Percentiles rank a stretch among this genome's conserved stretches.
Conservation (phyloP, 345 rosid genomes). For the Trapa incisa region DNA sequence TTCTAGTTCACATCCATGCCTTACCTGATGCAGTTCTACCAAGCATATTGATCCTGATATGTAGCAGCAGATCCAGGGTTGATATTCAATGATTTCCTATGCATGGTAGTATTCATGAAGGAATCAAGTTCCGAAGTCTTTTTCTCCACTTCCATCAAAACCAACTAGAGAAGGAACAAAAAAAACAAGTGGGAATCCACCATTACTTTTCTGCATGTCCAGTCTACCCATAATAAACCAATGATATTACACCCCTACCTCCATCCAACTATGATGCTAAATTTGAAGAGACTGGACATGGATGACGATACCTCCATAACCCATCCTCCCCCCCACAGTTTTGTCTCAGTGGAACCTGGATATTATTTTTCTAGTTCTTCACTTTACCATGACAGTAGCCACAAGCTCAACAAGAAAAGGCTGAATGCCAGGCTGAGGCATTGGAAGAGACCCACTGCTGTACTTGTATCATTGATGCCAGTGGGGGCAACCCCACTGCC, state of each 20-base stretch:
- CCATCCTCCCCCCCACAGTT: not conserved
- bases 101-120: not conserved
- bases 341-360: not conserved
- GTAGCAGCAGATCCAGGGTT: too few species aligned
- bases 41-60: too few species aligned
- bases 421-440: not conserved
- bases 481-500: conserved; percentile 2
- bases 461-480: not conserved
- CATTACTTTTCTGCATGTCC: not conserved
- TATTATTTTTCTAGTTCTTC: not conserved
- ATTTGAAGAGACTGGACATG: not conserved
- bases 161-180: not conserved
- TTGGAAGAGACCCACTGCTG: not conserved
- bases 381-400: not conserved
- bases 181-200: conserved; percentile 1
- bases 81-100: too few species aligned
- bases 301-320: not conserved
- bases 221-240: conserved; percentile 1
- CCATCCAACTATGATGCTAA: not conserved
- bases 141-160: not conserved
- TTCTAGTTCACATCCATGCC: too few species aligned
- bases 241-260: not conserved
- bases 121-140: not conserved
- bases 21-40: too few species aligned
- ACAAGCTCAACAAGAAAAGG: not conserved